These are phyloP conservation scores for Phialophora tarda DNA, from an alignment of 2,329 filamentous ascomycete genomes.

Conservation along the genomic window DNA sequence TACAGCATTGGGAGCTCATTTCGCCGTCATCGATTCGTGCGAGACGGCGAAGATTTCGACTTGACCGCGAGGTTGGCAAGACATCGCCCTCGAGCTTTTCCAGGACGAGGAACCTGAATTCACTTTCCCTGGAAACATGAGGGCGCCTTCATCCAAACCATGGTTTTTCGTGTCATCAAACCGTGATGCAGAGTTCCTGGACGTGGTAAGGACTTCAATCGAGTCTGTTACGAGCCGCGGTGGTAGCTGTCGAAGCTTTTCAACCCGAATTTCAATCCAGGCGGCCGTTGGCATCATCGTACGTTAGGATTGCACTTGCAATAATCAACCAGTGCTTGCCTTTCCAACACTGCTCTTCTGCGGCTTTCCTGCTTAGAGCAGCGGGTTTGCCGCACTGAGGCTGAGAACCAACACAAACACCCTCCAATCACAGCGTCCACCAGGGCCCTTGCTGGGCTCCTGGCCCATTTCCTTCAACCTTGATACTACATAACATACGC, in stretches of 20 bases:
- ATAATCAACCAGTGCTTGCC: constrained; percentile 10
- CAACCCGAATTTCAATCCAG: constrained; percentile 14
- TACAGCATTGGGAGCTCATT: background rate
- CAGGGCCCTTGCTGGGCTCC: background rate
- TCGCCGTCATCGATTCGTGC: background rate
- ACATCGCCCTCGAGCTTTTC: constrained; percentile 8
- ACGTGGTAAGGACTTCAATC: constrained; percentile 23
- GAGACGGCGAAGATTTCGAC: background rate
- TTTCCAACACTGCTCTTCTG: background rate
- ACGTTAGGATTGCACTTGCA: constrained; percentile 8
- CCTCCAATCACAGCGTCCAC: background rate
- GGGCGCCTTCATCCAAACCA: constrained; percentile 21
- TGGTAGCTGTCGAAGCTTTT: constrained; percentile 24
- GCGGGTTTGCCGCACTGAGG: background rate
- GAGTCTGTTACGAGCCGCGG: constrained; percentile 25
- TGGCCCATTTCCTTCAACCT: constrained; percentile 1
- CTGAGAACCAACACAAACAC: background rate
- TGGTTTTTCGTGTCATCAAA: constrained; percentile 28
- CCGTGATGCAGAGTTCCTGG: constrained; percentile 30
- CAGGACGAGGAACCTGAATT: constrained; percentile 7
- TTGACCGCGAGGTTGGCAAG: background rate
- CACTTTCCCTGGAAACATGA: constrained; percentile 26
- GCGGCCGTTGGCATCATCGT: constrained; percentile 13
- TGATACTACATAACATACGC: background rate
- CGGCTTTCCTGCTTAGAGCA: constrained; percentile 6